These are phyloP conservation scores for Saccharomycopsis sp. DNA, from an alignment of 805 yeast species.

Conservation along the genomic window DNA sequence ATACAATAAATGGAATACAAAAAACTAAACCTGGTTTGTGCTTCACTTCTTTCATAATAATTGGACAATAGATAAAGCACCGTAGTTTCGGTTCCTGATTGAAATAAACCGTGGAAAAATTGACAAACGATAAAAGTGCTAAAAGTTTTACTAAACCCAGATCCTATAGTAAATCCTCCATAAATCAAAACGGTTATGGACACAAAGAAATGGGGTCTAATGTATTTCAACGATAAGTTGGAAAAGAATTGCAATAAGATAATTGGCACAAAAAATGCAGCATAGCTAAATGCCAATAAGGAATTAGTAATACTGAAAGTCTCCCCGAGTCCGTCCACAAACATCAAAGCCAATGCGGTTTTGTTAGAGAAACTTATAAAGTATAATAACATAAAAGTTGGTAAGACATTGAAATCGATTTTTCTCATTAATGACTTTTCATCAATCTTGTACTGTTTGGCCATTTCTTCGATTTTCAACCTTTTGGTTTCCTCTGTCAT, in stretches of 20 bases:
- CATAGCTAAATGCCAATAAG: slow-evolving; percentile 52
- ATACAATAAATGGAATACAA: slow-evolving; percentile 59
- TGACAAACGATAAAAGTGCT: slow-evolving; percentile 52
- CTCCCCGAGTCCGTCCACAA: slow-evolving; percentile 46
- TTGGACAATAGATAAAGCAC: slow-evolving; percentile 59
- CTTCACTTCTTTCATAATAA: slow-evolving; percentile 53
- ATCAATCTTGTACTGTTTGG: slow-evolving; percentile 35
- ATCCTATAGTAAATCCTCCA: slow-evolving; percentile 54
- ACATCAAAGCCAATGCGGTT: slow-evolving; percentile 54
- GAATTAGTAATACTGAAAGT: slow-evolving; percentile 43
- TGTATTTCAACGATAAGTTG: slow-evolving; percentile 44
- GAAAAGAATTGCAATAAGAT: slow-evolving; percentile 46
- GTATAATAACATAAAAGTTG: slow-evolving; percentile 59
- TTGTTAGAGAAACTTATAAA: slow-evolving; percentile 64
- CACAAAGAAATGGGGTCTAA: slow-evolving; percentile 57
- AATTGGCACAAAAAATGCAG: slow-evolving; percentile 65
- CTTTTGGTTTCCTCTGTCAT: slow-evolving; percentile 3
- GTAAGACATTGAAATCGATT: slow-evolving; percentile 54
- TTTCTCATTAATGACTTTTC: slow-evolving; percentile 47
- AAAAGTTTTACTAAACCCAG: slow-evolving; percentile 50
- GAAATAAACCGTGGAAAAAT: slow-evolving; percentile 54
- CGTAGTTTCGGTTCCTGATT: slow-evolving; percentile 66
- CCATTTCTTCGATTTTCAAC: slow-evolving; percentile 24
- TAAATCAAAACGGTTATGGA: slow-evolving; percentile 46
- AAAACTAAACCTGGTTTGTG: slow-evolving; percentile 57